Evolutionary conservation across 441 rosid species (phyloP).

Genomic region (Arabidopsis hybrid): DNA sequence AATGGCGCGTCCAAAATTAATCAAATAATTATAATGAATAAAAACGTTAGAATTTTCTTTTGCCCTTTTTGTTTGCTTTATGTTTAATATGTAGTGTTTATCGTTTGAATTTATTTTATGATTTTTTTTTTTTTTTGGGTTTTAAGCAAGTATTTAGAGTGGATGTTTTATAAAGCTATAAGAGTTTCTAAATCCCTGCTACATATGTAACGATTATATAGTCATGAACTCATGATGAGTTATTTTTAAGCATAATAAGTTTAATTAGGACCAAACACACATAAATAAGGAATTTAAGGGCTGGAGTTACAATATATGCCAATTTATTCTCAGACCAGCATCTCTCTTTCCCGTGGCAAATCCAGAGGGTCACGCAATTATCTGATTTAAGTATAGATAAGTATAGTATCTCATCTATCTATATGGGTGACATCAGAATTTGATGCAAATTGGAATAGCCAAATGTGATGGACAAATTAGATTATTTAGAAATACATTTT

Average conservation of each 20-base stretch:
- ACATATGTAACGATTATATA: neutral
- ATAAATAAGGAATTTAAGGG: neutral
- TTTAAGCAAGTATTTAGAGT: neutral
- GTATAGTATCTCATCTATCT: constrained; percentile 19
- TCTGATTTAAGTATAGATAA: constrained; percentile 19
- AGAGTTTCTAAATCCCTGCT: neutral
- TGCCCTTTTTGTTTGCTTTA: constrained; percentile 1
- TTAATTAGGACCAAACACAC: neutral
- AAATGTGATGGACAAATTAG: constrained; percentile 11
- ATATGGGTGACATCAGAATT: constrained; percentile 6
- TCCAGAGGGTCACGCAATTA: constrained; percentile 19
- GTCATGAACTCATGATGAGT: too few species aligned
- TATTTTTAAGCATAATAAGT: neutral
- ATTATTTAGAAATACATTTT: neutral
- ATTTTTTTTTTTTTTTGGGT: neutral
- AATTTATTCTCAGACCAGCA: constrained; percentile 15
- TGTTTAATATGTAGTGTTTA: neutral
- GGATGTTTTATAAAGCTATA: constrained; percentile 27
- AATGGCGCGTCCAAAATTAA: constrained; percentile 10
- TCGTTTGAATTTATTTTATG: constrained; percentile 15
- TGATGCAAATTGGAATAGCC: constrained; percentile 3
- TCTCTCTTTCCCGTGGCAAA: constrained; percentile 15
- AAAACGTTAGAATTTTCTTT: neutral
- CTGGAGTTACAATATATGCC: neutral
- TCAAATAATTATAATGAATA: constrained; percentile 25